Percentiles rank a stretch among this genome's conserved stretches.
These are phyloP conservation scores for Nicotiana attenuata DNA, from an alignment of 257 asterid genomes.

Conservation along the genomic window DNA sequence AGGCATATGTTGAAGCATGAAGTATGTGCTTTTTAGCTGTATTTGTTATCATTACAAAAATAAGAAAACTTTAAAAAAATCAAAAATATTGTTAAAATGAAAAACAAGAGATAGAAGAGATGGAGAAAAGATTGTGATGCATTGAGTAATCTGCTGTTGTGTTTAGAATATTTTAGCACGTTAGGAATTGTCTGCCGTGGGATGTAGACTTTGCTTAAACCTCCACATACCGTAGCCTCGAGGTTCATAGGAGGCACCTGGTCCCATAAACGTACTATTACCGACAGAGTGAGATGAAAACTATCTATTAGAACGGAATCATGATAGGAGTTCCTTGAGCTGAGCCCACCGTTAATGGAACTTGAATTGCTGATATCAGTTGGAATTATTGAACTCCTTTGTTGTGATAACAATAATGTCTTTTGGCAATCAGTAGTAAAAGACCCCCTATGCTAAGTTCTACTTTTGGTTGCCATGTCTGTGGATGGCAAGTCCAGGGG, in stretches of 20 bases:
- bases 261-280: not conserved
- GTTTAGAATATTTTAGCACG: not conserved
- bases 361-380: not conserved
- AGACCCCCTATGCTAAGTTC: not conserved
- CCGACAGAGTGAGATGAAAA: not conserved
- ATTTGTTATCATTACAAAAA: not conserved
- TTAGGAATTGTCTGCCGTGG: not conserved
- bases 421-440: not conserved
- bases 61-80: not conserved
- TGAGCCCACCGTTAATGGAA: not conserved
- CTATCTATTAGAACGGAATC: not conserved
- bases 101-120: too few relatives aligned
- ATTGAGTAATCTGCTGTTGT: not conserved
- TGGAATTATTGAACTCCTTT: not conserved
- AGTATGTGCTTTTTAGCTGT: not conserved
- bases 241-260: not conserved
- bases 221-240: not conserved
- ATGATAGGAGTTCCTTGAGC: not conserved
- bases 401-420: not conserved
- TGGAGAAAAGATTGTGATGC: too few relatives aligned
- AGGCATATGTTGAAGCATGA: not conserved
- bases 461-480: not conserved
- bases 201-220: not conserved
- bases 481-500: not conserved
- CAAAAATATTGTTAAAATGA: too few relatives aligned